phyloP scores from a whole-genome alignment of 768 basidiomycete species.

The Ephemerocybe angulata region DNA sequence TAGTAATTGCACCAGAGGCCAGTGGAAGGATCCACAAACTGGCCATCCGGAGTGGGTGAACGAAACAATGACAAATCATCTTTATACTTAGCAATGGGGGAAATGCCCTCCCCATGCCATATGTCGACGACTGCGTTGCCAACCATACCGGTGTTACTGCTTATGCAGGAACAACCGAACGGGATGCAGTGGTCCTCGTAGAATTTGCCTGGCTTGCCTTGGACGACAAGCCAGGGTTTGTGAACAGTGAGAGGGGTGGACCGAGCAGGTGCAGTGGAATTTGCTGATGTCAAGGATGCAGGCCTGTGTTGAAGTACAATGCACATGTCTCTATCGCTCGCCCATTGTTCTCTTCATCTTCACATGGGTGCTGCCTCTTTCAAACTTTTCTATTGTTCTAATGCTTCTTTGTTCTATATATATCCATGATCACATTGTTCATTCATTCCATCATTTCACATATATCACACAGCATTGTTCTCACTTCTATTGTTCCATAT shows the following conservation, averaged over 20 bases:
- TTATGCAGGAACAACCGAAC: constrained; percentile 20
- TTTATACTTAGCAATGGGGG: constrained; percentile 16
- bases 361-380: no score
- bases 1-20: no score
- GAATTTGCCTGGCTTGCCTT: constrained; percentile 10
- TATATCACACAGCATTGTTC: no score
- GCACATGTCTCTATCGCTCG: no score
- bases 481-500: no score
- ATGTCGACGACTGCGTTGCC: constrained; percentile 21
- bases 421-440: no score
- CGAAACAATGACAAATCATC: constrained; percentile 3
- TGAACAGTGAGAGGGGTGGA: constrained; percentile 21
- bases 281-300: constrained; percentile 26
- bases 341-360: no score
- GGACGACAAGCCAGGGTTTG: constrained; percentile 27
- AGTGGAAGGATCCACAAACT: not conserved
- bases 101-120: constrained; percentile 12
- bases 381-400: no score
- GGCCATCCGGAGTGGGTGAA: not conserved
- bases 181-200: constrained; percentile 21
- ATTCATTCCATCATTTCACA: no score
- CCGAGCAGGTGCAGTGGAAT: constrained; percentile 29
- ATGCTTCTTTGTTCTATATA: no score
- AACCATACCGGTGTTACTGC: constrained; percentile 21
- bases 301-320: no score